These are phyloP conservation scores for Glarea lozoyensis DNA, from an alignment of 495 filamentous ascomycete genomes.

Conservation along the genomic window DNA sequence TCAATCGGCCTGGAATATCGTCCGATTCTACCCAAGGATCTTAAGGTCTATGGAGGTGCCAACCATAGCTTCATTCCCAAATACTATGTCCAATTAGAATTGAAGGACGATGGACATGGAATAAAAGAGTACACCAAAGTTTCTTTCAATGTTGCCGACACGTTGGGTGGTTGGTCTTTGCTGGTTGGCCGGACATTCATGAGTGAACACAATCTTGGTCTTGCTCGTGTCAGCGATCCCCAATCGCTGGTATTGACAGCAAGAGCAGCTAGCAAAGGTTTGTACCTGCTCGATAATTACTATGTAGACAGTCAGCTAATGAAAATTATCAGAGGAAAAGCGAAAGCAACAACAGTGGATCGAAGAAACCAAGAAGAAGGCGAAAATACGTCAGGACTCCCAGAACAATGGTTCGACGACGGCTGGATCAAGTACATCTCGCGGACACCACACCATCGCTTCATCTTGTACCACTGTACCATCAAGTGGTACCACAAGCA, in stretches of 20 bases:
- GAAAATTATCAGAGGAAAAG: no score
- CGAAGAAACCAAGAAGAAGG: no score
- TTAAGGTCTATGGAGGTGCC: not conserved
- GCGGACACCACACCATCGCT: no score
- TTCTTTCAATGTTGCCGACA: not conserved
- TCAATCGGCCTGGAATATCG: not conserved
- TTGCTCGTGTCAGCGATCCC: slow-evolving; percentile 5
- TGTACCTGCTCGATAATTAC: no score
- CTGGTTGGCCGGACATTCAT: not conserved
- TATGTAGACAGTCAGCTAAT: no score
- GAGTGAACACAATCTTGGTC: not conserved
- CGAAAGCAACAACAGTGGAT: no score
- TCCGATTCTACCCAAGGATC: not conserved
- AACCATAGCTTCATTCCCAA: not conserved
- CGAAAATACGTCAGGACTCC: no score
- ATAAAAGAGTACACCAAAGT: not conserved
- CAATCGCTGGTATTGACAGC: slow-evolving; percentile 2
- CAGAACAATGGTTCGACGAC: no score
- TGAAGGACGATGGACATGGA: not conserved
- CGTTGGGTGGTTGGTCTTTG: not conserved
- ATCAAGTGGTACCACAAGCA: no score
- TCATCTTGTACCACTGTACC: no score
- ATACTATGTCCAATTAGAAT: not conserved
- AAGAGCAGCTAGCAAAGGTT: not conserved
- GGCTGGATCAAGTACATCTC: no score